Percentiles rank a stretch among this genome's conserved stretches.
Conservation (phyloP, 1,284 basidiomycete genomes). For the Mycocalia duriaeana region DNA sequence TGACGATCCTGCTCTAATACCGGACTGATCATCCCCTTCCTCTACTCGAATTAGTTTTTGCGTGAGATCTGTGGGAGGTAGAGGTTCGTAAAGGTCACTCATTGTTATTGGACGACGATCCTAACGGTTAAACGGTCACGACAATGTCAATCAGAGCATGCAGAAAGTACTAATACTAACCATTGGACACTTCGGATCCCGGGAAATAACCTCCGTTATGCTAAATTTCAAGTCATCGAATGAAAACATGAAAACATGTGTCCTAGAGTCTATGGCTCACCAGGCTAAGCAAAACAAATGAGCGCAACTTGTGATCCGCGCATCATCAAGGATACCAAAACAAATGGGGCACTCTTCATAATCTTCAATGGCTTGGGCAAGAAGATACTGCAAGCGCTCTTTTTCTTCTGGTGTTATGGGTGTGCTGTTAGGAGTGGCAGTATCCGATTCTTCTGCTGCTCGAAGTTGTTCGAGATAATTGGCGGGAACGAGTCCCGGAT, state of each 20-base stretch:
- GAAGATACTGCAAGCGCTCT: conserved; percentile 52
- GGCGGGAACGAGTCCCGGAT: conserved; percentile 72
- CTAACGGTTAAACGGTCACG: conserved; percentile 25
- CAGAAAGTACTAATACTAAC: too few species aligned
- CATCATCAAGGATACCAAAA: conserved; percentile 59
- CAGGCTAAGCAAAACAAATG: conserved; percentile 76
- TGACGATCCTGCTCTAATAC: conserved; percentile 53
- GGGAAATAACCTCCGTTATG: conserved; percentile 61
- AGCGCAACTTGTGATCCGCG: conserved; percentile 75
- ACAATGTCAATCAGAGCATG: too few species aligned
- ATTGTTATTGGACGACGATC: conserved; percentile 67
- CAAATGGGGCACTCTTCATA: conserved; percentile 84
- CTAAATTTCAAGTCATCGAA: conserved; percentile 27
- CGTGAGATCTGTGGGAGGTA: conserved; percentile 60
- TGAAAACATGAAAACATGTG: neutral
- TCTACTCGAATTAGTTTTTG: conserved; percentile 43
- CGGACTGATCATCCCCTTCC: conserved; percentile 39
- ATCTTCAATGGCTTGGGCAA: conserved; percentile 73
- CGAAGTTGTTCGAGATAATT: conserved; percentile 72
- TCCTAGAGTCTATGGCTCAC: conserved; percentile 35
- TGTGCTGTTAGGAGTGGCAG: conserved; percentile 21
- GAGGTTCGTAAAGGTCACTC: conserved; percentile 63
- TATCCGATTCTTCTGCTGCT: conserved; percentile 30
- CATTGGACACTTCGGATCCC: conserved; percentile 78
- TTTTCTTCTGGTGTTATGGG: conserved; percentile 47